Percentiles rank a stretch among this genome's conserved stretches.
Conservation (phyloP, 139 green algal species). For the Coelastrella sp. region DNA sequence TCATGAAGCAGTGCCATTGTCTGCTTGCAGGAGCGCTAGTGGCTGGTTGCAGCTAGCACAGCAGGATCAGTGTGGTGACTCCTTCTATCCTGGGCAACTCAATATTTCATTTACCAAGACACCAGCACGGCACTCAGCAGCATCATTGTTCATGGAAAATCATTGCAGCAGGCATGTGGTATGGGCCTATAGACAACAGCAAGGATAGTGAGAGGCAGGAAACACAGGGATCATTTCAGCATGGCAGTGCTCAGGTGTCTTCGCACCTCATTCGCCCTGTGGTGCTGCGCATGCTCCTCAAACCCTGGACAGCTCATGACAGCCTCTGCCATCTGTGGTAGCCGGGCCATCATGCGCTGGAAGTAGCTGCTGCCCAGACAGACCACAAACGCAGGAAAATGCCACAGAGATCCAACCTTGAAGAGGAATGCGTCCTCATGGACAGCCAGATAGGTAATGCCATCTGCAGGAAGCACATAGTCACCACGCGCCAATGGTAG, state of each 20-base stretch:
- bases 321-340: conserved; percentile 52
- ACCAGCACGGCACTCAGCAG: neutral
- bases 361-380: conserved; percentile 65
- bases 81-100: too few relatives aligned
- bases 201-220: too few relatives aligned
- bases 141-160: too few relatives aligned
- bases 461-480: conserved; percentile 26
- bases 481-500: too few relatives aligned
- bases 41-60: too few relatives aligned
- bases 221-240: too few relatives aligned
- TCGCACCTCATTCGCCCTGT: conserved; percentile 5
- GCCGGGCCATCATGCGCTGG: conserved; percentile 57
- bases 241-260: neutral
- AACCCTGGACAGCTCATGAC: conserved; percentile 45
- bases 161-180: neutral
- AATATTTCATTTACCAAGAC: too few relatives aligned
- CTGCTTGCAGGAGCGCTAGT: too few relatives aligned
- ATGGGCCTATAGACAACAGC: neutral
- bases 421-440: conserved; percentile 46
- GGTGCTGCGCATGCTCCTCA: conserved; percentile 25
- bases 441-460: conserved; percentile 53
- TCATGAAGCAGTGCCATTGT: too few relatives aligned
- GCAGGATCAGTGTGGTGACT: neutral
- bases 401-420: conserved; percentile 47
- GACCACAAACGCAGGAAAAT: conserved; percentile 59